These are phyloP conservation scores for Lasiosphaeria hispida DNA, from an alignment of 495 filamentous ascomycete genomes.

Conservation along the genomic window DNA sequence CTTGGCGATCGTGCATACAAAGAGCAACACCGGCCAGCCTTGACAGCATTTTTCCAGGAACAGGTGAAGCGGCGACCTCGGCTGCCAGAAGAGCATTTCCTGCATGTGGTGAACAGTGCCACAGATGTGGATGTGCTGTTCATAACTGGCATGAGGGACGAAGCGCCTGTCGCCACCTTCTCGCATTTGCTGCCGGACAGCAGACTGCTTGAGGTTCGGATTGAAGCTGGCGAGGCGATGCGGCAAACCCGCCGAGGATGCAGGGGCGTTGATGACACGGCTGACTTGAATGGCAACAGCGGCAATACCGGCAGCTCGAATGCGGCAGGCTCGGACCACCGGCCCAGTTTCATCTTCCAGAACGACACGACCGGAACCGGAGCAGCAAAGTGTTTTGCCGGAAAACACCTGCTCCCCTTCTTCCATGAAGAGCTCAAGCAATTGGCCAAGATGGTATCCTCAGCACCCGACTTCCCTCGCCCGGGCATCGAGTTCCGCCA, in stretches of 20 bases:
- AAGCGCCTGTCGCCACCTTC: constrained; percentile 54
- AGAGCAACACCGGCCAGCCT: constrained; percentile 56
- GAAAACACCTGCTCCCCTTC: constrained; percentile 49
- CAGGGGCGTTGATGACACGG: constrained; percentile 21
- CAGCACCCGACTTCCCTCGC: constrained; percentile 51
- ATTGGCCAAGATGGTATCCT: constrained; percentile 52
- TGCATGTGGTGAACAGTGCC: constrained; percentile 43
- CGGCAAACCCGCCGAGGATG: constrained; percentile 41
- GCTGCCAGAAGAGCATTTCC: constrained; percentile 57
- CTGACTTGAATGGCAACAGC: constrained; percentile 18
- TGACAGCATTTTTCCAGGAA: constrained; percentile 54
- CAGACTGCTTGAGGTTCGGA: constrained; percentile 53
- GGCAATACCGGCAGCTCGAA: background rate
- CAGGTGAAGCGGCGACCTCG: constrained; percentile 47
- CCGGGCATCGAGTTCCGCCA: constrained; percentile 56
- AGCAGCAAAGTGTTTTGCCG: constrained; percentile 43
- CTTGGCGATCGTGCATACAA: constrained; percentile 58
- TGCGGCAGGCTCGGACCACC: constrained; percentile 9
- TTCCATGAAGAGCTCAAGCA: constrained; percentile 48
- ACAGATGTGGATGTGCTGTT: constrained; percentile 55
- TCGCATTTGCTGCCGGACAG: constrained; percentile 57
- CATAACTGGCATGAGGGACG: constrained; percentile 66
- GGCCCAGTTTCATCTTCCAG: constrained; percentile 50
- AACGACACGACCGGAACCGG: constrained; percentile 46
- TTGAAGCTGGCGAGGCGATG: constrained; percentile 46